Percentiles rank a stretch among this genome's conserved stretches.
Evolutionary conservation across 495 filamentous ascomycete genomes (phyloP).

Genomic region (Podospora comata): DNA sequence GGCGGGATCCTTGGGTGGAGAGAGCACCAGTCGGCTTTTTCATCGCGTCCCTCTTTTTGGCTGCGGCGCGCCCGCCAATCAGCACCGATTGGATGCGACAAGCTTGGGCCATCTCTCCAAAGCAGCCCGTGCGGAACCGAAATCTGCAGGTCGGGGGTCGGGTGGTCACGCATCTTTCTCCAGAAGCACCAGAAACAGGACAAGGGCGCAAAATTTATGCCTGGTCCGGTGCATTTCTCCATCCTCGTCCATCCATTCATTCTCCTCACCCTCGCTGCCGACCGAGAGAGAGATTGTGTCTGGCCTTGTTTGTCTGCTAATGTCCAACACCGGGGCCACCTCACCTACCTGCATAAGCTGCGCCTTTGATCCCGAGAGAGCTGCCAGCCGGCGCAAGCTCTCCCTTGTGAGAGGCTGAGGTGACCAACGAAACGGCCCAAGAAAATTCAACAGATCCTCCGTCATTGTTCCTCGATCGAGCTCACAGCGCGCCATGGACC

Average conservation of each 20-base stretch:
- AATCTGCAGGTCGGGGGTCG: conserved; percentile 23
- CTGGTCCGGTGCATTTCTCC: conserved; percentile 8
- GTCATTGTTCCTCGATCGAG: conserved; percentile 18
- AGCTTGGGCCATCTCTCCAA: conserved; percentile 14
- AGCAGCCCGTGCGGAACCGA: conserved; percentile 18
- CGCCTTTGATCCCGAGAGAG: background rate
- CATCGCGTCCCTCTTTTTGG: conserved; percentile 12
- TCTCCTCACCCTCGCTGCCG: background rate
- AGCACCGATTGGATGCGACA: conserved; percentile 3
- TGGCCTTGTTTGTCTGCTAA: background rate
- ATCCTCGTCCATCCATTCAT: background rate
- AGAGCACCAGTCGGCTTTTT: conserved; percentile 15
- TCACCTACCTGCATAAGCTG: background rate
- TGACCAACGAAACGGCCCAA: background rate
- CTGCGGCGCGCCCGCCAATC: conserved; percentile 14
- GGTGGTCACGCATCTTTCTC: conserved; percentile 22
- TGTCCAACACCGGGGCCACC: background rate
- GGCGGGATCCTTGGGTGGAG: conserved; percentile 9
- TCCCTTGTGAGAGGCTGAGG: background rate
- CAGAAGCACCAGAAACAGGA: conserved; percentile 13
- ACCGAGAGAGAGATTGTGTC: background rate
- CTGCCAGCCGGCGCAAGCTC: background rate
- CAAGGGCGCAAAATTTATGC: conserved; percentile 24
- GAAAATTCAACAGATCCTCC: conserved; percentile 12
- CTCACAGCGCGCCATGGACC: conserved; percentile 34